phyloP scores from a whole-genome alignment of 1,284 basidiomycete species.

The Vanrija pseudolonga region DNA sequence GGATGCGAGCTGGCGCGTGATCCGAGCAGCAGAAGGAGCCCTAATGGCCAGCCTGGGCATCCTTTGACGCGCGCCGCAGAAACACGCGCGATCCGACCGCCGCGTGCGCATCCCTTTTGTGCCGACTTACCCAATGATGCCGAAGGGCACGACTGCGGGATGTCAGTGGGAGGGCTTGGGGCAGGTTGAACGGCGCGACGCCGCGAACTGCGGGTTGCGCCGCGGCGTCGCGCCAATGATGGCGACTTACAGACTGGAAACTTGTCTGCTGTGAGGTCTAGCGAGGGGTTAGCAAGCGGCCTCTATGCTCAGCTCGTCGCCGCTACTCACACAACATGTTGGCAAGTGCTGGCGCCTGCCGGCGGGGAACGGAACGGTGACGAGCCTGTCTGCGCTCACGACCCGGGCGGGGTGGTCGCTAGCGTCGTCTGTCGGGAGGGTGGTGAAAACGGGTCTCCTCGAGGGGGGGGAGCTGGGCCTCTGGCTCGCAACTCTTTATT shows the following conservation, averaged over 20 bases:
- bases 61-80: no score
- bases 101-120: background rate
- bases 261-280: constrained; percentile 69
- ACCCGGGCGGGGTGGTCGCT: background rate
- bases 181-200: background rate
- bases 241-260: constrained; percentile 70
- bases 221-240: no score
- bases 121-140: constrained; percentile 18
- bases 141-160: constrained; percentile 17
- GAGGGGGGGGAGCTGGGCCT: background rate
- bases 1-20: background rate
- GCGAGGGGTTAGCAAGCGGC: constrained; percentile 31
- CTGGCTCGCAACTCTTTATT: background rate
- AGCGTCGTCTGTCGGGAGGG: background rate
- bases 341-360: background rate
- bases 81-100: background rate
- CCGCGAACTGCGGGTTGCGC: no score
- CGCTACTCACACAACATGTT: background rate
- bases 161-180: background rate
- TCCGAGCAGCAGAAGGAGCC: background rate
- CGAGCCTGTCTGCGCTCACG: no score
- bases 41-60: background rate
- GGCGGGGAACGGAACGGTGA: background rate
- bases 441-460: background rate
- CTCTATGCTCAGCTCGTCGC: background rate